Evolutionary conservation across 768 basidiomycete species (phyloP).

Genomic region (Trichaptum fuscoviolaceum): DNA sequence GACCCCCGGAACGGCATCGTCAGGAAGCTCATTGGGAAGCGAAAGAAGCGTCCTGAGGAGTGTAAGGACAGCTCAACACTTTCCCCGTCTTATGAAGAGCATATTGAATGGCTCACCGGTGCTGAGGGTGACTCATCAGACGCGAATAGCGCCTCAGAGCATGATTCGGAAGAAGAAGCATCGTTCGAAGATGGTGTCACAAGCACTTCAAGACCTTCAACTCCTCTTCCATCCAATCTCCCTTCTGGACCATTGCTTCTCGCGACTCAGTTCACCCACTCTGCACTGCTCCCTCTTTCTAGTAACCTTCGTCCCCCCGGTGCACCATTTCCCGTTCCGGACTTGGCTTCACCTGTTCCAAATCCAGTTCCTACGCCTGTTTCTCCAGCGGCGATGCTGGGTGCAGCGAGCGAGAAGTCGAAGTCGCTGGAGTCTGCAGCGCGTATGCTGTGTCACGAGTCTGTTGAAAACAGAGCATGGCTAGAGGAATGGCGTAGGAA

Average conservation of each 20-base stretch:
- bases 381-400: conserved; percentile 69
- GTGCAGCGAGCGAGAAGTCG: conserved; percentile 57
- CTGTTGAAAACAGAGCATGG: conserved; percentile 71
- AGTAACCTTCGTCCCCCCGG: conserved; percentile 56
- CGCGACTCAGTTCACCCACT: conserved; percentile 63
- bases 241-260: conserved; percentile 67
- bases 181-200: conserved; percentile 11
- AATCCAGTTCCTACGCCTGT: conserved; percentile 78
- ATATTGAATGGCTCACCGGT: conserved; percentile 43
- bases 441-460: conserved; percentile 56
- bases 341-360: conserved; percentile 32
- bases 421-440: conserved; percentile 66
- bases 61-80: background rate
- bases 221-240: conserved; percentile 66
- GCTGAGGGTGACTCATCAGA: conserved; percentile 25
- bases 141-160: conserved; percentile 25
- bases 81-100: conserved; percentile 19
- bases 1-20: conserved; percentile 71
- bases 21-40: conserved; percentile 64
- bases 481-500: conserved; percentile 56
- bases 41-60: conserved; percentile 35
- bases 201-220: conserved; percentile 50
- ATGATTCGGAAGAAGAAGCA: conserved; percentile 13
- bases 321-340: conserved; percentile 41
- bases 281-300: conserved; percentile 55